Evolutionary conservation across 129 eudicot genomes (phyloP), one percentile per base, ranked within the genome.

Genomic region (Chrysanthemum lavandulifolium): DNA sequence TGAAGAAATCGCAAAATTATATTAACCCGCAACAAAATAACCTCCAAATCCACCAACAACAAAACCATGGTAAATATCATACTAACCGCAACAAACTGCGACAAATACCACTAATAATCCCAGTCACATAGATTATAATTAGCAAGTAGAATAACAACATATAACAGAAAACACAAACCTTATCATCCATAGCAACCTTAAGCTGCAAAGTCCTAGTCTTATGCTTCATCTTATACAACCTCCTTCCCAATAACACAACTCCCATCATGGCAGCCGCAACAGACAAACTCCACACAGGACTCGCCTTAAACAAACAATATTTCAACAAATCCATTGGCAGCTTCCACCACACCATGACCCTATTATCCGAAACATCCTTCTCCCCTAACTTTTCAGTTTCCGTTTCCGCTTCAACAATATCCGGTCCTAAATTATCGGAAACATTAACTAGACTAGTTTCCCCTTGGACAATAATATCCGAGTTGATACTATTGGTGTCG

Each of bases 241-340:
- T 74, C 1, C 93, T 80, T 2, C 97, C 96, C 79, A 90, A 81
- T 33, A 94, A 79, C 14, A 86, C 87, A 68, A 87, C 86, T 10
- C 98, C 96, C 89, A 94, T 48, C 60, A 90, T 78, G 21, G 98
- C 98, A 62, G 96, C 98, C 1, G 92, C 98, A 47, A 90, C 79
- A 25, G 98, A 90, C 13, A 94, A 61, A 33, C 87, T 77, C 98
- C 98, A 94, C 4, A 84, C 91, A 1, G 98, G 98, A 63, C 86
- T 92, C 36, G 80, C 91, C 82, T 82, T 90, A 25, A 87, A 75
- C 51, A 81, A 69, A 79, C 89, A 89, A 72, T 86, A 85, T 54
- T 74, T 90, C 68, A 94, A 71, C 72, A 94, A 72, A 78, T 89
- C 97, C 56, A 84, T 33, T 7, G 98, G 98, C 64, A 90, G 78